These are phyloP conservation scores for Aspergillus floridensis DNA, from an alignment of 2,329 filamentous ascomycete genomes.

Conservation along the genomic window DNA sequence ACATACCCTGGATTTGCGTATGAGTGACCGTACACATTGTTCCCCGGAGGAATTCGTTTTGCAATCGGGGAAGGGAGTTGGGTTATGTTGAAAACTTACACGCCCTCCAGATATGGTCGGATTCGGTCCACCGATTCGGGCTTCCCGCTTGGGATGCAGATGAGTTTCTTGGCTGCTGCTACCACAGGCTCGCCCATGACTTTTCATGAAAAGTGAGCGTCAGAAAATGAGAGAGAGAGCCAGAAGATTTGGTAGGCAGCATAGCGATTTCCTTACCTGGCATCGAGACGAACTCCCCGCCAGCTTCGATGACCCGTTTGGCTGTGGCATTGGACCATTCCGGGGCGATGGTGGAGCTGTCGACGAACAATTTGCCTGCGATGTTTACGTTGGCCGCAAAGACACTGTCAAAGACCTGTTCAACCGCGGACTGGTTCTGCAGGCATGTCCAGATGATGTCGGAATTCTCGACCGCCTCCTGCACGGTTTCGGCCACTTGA, in stretches of 20 bases:
- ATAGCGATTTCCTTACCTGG: neutral
- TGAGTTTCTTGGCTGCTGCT: neutral
- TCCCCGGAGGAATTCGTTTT: neutral
- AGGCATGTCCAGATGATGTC: conserved; percentile 6
- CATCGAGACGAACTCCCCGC: conserved; percentile 3
- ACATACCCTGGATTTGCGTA: neutral
- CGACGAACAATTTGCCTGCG: conserved; percentile 3
- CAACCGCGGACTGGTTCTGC: conserved; percentile 1
- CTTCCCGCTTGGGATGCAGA: conserved; percentile 3
- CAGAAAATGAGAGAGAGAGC: neutral
- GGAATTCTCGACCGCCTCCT: neutral
- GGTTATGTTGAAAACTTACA: neutral
- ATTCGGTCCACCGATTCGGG: neutral
- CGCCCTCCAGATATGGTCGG: conserved; percentile 1
- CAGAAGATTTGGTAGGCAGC: neutral
- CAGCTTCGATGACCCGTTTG: neutral
- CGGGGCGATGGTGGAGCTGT: conserved; percentile 1
- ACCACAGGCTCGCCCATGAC: conserved; percentile 1
- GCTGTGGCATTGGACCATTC: conserved; percentile 2
- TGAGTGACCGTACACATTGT: neutral
- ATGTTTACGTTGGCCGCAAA: neutral
- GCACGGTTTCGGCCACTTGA: neutral
- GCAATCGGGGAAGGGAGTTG: no score
- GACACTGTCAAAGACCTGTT: neutral
- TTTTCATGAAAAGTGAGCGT: neutral